Evolutionary conservation across 2,329 filamentous ascomycete species (phyloP), one percentile per base, ranked within the genome.

Genomic region (Blastomyces gilchristii): DNA sequence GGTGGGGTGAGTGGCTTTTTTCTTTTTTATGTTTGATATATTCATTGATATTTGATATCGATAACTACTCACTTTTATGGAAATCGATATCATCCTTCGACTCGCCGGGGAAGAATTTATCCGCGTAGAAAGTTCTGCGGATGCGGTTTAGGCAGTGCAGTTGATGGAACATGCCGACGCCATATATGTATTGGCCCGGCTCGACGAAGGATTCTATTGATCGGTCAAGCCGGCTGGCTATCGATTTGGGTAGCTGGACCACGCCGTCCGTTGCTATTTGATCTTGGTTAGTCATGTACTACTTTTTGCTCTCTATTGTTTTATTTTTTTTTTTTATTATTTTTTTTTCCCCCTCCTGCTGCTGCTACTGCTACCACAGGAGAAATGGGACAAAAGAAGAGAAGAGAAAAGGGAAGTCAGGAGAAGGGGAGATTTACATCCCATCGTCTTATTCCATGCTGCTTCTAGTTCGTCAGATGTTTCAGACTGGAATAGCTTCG

Each of bases 61-160:
- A 34, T 41, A 41, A 41, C 39, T 56, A 31, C 62, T 56, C 62
- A 66, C 64, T 66, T 57, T 66, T 67, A 50, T 66, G 63, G 28
- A 63, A 63, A 25, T 41, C 34, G 11, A 66, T 58, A 7, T 62
- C 56, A 22, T 57, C 60, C 37, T 62, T 49, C 11, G 65, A 60
- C 34, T 63, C 62, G n/a, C 65, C 28, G 1, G 63, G 58, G 54
- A 63, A 66, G 62, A 62, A 66, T 52, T 63, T 63, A 25, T 64
- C 60, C 6, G 63, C 34, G 47, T 66, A 64, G 54, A 66, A 66
- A 5, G 62, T 50, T 37, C 63, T 61, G 31, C 65, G 65, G 60
- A 66, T 63, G 11, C 63, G 62, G 41, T 66, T 65, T n/a, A 66
- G 54, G 60, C 63, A 66, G 43, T 65, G 65, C 31, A 66, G 39